phyloP scores from a whole-genome alignment of 2,329 filamentous ascomycete genomes.

The Calonectria crousiana region DNA sequence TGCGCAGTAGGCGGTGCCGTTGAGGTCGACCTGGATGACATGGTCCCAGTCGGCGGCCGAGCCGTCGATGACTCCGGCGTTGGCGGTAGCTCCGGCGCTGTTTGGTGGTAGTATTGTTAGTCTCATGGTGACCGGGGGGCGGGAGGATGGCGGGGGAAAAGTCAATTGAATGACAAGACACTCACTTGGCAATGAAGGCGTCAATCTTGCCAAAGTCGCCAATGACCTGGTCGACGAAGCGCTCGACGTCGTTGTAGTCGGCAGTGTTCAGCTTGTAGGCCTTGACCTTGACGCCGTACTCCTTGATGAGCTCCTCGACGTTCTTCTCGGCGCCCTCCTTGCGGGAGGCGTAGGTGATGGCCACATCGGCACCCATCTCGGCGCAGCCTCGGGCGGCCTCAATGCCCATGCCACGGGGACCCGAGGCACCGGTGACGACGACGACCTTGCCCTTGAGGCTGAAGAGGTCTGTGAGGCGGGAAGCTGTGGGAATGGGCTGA shows the following conservation, averaged over 20 bases:
- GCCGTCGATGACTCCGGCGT: constrained; percentile 75
- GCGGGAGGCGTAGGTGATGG: constrained; percentile 78
- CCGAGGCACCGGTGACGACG: constrained; percentile 77
- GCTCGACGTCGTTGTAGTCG: constrained; percentile 63
- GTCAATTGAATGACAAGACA: constrained; percentile 53
- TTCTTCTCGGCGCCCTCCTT: constrained; percentile 77
- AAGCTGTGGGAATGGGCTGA: constrained; percentile 67
- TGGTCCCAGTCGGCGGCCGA: constrained; percentile 74
- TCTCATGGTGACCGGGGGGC: neutral
- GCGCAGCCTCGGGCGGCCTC: constrained; percentile 77
- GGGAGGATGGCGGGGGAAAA: neutral
- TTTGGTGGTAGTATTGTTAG: constrained; percentile 7
- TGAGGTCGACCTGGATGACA: constrained; percentile 60
- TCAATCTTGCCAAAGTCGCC: constrained; percentile 80
- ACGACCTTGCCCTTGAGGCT: constrained; percentile 80
- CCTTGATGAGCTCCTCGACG: constrained; percentile 71
- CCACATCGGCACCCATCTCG: constrained; percentile 78
- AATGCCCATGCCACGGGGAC: constrained; percentile 78
- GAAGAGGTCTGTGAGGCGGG: constrained; percentile 74
- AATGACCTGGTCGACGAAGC: constrained; percentile 72
- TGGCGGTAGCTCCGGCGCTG: constrained; percentile 74
- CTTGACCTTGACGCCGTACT: constrained; percentile 76
- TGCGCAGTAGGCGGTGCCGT: constrained; percentile 59
- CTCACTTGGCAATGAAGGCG: constrained; percentile 80
- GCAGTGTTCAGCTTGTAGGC: constrained; percentile 71